These are phyloP conservation scores for Colletotrichum plurivorum DNA, from an alignment of 2,329 filamentous ascomycete genomes.

Conservation along the genomic window DNA sequence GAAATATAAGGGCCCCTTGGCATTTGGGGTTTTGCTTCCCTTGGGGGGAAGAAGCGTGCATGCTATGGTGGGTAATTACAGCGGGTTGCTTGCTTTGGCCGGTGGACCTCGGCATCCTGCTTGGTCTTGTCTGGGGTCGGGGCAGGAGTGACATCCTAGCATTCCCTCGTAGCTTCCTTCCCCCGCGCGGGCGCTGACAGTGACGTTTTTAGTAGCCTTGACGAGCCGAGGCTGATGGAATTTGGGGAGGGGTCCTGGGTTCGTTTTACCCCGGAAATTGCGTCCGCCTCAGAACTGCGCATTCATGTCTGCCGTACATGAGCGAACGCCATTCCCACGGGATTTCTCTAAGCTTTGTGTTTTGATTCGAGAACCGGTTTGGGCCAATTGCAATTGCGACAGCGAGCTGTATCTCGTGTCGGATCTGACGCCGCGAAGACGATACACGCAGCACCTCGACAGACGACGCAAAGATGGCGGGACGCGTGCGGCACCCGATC, in stretches of 20 bases:
- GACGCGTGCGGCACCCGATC: slow-evolving; percentile 90
- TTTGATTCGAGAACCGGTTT: too few species aligned
- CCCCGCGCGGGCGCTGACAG: slow-evolving; percentile 4
- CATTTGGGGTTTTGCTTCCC: too few species aligned
- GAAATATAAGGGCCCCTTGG: too few species aligned
- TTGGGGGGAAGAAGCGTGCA: too few species aligned
- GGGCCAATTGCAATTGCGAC: too few species aligned
- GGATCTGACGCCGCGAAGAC: background rate
- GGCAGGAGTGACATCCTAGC: background rate
- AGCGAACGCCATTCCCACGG: too few species aligned
- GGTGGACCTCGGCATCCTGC: slow-evolving; percentile 42
- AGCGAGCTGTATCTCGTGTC: background rate
- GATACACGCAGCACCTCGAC: background rate
- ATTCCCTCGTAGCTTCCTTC: background rate
- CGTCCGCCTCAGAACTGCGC: background rate
- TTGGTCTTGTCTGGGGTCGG: background rate
- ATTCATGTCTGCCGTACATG: too few species aligned
- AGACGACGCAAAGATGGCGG: slow-evolving; percentile 74
- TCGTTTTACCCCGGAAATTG: background rate
- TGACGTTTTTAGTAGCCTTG: background rate
- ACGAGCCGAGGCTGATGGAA: slow-evolving; percentile 19
- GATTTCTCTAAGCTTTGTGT: too few species aligned
- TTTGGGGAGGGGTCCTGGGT: background rate
- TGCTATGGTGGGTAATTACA: background rate
- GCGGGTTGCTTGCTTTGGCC: slow-evolving; percentile 9